phyloP scores from a whole-genome alignment of 2,329 filamentous ascomycete genomes.

The Talaromyces sp. region DNA sequence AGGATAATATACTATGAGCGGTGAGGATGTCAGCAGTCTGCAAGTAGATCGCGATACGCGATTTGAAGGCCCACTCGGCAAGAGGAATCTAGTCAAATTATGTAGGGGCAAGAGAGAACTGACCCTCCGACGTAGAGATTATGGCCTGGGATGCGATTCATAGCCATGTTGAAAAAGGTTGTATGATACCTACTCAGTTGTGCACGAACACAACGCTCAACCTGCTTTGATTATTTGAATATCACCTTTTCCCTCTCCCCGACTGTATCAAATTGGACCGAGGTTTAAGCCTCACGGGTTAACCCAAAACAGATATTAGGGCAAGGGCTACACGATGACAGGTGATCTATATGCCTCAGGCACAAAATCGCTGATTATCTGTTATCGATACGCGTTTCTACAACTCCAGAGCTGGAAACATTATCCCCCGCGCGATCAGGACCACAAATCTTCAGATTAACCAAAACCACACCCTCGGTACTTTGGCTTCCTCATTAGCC shows the following conservation, averaged over 20 bases:
- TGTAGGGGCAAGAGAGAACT: slow-evolving; percentile 19
- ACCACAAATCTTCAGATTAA: neutral
- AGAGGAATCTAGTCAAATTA: slow-evolving; percentile 40
- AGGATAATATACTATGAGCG: slow-evolving; percentile 71
- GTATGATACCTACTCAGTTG: neutral
- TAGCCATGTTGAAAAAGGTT: slow-evolving; percentile 33
- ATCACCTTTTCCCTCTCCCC: neutral
- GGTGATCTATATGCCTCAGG: slow-evolving; percentile 1
- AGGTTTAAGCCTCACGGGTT: slow-evolving; percentile 2
- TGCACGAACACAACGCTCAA: neutral
- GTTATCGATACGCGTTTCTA: neutral
- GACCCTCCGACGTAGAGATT: slow-evolving; percentile 81
- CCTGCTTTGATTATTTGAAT: neutral
- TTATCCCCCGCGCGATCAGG: neutral
- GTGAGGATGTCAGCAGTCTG: slow-evolving; percentile 10
- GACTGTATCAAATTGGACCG: neutral
- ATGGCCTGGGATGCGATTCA: slow-evolving; percentile 70
- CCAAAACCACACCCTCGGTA: neutral
- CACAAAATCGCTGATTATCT: neutral
- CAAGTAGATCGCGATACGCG: neutral
- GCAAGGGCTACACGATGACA: neutral
- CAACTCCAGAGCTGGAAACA: too few relatives aligned
- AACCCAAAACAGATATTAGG: slow-evolving; percentile 1
- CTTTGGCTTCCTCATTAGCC: neutral
- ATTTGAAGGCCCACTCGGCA: slow-evolving; percentile 66